phyloP scores from a whole-genome alignment of 805 yeast genomes.

The Kuraishia piskuri region DNA sequence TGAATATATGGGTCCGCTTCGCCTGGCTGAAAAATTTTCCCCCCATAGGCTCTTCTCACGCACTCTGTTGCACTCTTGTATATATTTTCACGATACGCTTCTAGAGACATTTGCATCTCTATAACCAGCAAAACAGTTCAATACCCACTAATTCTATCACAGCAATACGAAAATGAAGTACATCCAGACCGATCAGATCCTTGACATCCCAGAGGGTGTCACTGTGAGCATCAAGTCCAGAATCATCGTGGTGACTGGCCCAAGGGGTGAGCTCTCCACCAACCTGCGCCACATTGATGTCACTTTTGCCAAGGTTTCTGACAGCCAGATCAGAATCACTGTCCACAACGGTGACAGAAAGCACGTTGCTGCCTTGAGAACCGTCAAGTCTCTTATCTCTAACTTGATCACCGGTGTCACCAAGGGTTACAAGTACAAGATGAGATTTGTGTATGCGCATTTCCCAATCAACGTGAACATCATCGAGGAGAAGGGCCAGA shows the following conservation, averaged over 20 bases:
- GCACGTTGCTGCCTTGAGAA: slow-evolving; percentile 99
- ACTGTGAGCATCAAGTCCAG: slow-evolving; percentile 88
- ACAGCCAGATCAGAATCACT: slow-evolving; percentile 72
- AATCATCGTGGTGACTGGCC: slow-evolving; percentile 84
- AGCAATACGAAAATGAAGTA: slow-evolving; percentile 37
- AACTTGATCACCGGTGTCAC: slow-evolving; percentile 98
- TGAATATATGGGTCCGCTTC: background rate
- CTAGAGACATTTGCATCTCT: background rate
- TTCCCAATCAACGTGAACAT: slow-evolving; percentile 99
- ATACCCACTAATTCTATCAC: background rate
- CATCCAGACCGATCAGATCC: slow-evolving; percentile 50
- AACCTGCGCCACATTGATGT: slow-evolving; percentile 92
- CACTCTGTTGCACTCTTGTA: background rate
- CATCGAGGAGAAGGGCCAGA: slow-evolving; percentile 64
- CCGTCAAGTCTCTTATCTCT: slow-evolving; percentile 90
- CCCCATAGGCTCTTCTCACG: background rate
- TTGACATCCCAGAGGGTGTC: slow-evolving; percentile 84
- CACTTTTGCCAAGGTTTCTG: slow-evolving; percentile 73
- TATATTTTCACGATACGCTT: background rate
- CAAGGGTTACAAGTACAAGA: slow-evolving; percentile 98
- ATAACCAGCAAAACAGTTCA: background rate
- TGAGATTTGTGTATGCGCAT: slow-evolving; percentile 99
- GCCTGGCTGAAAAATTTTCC: background rate
- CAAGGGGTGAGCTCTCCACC: slow-evolving; percentile 93
- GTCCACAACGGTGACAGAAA: slow-evolving; percentile 99